phyloP scores from a whole-genome alignment of 139 green algal species.

The Chlamydomonas urium region DNA sequence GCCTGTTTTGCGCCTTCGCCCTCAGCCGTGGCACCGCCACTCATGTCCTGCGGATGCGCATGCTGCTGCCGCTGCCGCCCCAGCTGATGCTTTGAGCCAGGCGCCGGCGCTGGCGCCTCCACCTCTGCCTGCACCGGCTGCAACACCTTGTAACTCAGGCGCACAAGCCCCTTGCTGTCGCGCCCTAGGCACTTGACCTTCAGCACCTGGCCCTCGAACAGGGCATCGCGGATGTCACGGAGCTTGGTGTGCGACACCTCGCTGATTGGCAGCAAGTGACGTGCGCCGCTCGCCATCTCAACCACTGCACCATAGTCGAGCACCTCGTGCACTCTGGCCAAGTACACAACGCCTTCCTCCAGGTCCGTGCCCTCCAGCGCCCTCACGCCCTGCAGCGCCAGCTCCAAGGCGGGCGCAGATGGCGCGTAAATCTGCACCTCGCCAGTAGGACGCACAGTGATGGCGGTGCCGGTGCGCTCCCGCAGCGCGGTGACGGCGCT shows the following conservation, averaged over 20 bases:
- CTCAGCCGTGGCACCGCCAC: too few relatives aligned
- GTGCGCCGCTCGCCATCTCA: neutral
- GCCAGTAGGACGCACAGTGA: neutral
- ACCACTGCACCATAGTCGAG: neutral
- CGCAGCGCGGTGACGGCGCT: neutral
- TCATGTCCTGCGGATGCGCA: too few relatives aligned
- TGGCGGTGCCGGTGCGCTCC: constrained; percentile 1
- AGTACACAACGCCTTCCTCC: constrained; percentile 1
- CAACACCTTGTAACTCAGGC: neutral
- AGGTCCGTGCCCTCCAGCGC: constrained; percentile 1
- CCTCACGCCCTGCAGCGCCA: neutral
- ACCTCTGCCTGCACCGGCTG: neutral
- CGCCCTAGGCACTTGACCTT: constrained; percentile 1
- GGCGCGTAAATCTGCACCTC: constrained; percentile 7
- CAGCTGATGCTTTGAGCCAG: too few relatives aligned
- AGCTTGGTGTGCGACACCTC: constrained; percentile 6
- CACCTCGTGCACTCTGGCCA: neutral
- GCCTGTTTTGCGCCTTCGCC: too few relatives aligned
- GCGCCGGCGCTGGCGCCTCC: too few relatives aligned
- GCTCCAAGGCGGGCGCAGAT: neutral
- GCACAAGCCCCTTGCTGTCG: neutral
- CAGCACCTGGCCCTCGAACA: neutral
- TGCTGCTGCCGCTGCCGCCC: too few relatives aligned
- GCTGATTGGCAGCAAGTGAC: constrained; percentile 7
- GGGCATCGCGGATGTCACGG: constrained; percentile 4